Conservation (phyloP, 352 stramenopile genomes). For the Pythium volutum region DNA sequence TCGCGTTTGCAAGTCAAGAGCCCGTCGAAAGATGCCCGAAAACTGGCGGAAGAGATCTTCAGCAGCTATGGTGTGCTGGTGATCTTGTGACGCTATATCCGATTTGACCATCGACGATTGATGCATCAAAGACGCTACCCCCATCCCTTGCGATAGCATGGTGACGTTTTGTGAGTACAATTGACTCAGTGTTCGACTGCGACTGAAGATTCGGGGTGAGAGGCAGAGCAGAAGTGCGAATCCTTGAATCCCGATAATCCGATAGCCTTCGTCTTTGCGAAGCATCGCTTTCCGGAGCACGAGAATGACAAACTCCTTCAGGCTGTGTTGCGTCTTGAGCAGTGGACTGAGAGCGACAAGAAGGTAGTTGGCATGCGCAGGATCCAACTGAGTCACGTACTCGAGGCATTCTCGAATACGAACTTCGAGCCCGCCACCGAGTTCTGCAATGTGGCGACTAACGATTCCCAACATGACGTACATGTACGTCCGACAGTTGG, state of each 20-base stretch:
- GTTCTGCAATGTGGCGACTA: constrained; percentile 38
- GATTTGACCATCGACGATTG: constrained; percentile 8
- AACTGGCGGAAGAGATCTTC: constrained; percentile 63
- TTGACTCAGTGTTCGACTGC: constrained; percentile 39
- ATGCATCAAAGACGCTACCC: constrained; percentile 1
- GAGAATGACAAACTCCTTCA: constrained; percentile 51
- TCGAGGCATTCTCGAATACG: constrained; percentile 53
- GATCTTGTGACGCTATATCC: constrained; percentile 38
- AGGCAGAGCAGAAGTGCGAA: constrained; percentile 42
- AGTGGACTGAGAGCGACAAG: constrained; percentile 38
- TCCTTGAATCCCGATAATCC: constrained; percentile 49
- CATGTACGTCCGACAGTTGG: constrained; percentile 28
- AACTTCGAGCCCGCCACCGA: constrained; percentile 28
- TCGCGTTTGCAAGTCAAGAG: constrained; percentile 41
- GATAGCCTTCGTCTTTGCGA: constrained; percentile 44
- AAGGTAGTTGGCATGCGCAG: constrained; percentile 27
- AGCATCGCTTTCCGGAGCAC: constrained; percentile 66
- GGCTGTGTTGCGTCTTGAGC: constrained; percentile 31
- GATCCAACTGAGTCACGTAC: constrained; percentile 40
- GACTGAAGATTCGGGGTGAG: constrained; percentile 38
- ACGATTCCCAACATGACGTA: constrained; percentile 37
- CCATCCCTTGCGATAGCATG: constrained; percentile 32
- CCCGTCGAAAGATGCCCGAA: constrained; percentile 45
- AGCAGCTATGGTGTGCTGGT: constrained; percentile 35
- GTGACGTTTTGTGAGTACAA: constrained; percentile 50